phyloP scores from a whole-genome alignment of 1,139 yeast species.

The Hansenula sp. region DNA sequence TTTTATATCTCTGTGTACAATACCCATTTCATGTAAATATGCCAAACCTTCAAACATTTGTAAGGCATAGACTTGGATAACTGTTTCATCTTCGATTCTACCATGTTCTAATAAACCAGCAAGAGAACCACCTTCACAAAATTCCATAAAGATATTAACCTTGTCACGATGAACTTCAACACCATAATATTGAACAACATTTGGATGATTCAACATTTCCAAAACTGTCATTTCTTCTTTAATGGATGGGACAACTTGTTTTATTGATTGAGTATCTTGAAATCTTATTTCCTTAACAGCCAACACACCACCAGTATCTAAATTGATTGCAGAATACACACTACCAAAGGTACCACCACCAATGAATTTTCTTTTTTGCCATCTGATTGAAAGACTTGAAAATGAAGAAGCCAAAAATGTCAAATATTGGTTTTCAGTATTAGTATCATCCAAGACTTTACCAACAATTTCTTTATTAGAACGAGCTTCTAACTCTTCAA shows the following conservation, averaged over 20 bases:
- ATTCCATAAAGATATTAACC: conserved; percentile 96
- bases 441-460: conserved; percentile 81
- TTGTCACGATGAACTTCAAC: conserved; percentile 96
- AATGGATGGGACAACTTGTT: conserved; percentile 81
- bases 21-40: conserved; percentile 91
- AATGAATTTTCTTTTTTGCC: conserved; percentile 93
- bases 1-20: conserved; percentile 93
- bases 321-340: conserved; percentile 86
- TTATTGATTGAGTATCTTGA: conserved; percentile 83
- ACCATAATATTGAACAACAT: conserved; percentile 92
- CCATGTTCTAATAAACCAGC: conserved; percentile 85
- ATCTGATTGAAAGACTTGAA: conserved; percentile 86
- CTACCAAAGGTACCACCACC: conserved; percentile 98
- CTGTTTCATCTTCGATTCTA: conserved; percentile 91
- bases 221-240: conserved; percentile 96
- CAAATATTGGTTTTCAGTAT: conserved; percentile 82
- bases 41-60: conserved; percentile 96
- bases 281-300: conserved; percentile 94
- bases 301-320: conserved; percentile 94
- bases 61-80: conserved; percentile 82
- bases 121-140: conserved; percentile 93
- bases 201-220: conserved; percentile 93
- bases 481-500: conserved; percentile 26
- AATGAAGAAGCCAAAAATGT: conserved; percentile 86
- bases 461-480: conserved; percentile 54